Conservation (phyloP, 2,329 filamentous ascomycete species). For the Parascedosporium putredinis region DNA sequence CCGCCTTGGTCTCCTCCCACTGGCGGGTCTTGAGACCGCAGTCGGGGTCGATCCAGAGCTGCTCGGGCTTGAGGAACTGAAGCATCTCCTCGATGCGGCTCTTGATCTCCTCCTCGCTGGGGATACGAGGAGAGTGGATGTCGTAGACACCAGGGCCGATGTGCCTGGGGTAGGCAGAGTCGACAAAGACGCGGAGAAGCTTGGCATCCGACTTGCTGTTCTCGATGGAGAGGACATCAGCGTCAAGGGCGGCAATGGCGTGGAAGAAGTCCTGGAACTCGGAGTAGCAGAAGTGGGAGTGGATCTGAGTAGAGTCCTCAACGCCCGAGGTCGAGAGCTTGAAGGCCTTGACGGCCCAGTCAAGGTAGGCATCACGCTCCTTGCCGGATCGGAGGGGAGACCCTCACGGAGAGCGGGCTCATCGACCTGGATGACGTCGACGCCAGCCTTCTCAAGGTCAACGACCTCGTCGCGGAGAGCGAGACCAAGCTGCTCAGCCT, state of each 20-base stretch:
- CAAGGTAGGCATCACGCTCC: constrained; percentile 93
- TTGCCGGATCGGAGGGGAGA: constrained; percentile 90
- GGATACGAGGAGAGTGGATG: constrained; percentile 98
- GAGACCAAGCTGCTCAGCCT: constrained; percentile 96
- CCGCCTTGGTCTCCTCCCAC: constrained; percentile 98
- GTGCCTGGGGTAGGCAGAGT: constrained; percentile 93
- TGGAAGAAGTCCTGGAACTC: constrained; percentile 99
- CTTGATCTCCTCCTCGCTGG: constrained; percentile 96
- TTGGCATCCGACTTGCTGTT: constrained; percentile 99
- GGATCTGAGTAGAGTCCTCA: constrained; percentile 93
- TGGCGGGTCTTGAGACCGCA: constrained; percentile 98
- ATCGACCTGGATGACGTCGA: constrained; percentile 98
- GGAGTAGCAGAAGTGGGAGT: constrained; percentile 99
- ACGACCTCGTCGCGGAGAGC: constrained; percentile 97
- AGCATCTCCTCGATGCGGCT: constrained; percentile 98
- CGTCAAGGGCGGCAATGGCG: constrained; percentile 94
- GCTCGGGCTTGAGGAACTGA: constrained; percentile 89
- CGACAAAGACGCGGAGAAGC: constrained; percentile 96
- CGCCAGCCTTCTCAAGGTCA: constrained; percentile 92
- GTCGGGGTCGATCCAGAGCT: constrained; percentile 99
- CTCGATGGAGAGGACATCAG: constrained; percentile 97
- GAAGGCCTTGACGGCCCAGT: constrained; percentile 98
- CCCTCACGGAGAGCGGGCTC: constrained; percentile 98
- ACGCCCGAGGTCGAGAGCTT: constrained; percentile 90
- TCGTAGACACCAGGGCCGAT: constrained; percentile 99